Evolutionary conservation across 495 filamentous ascomycete species (phyloP).

Genomic region (Annulohypoxylon bovei): DNA sequence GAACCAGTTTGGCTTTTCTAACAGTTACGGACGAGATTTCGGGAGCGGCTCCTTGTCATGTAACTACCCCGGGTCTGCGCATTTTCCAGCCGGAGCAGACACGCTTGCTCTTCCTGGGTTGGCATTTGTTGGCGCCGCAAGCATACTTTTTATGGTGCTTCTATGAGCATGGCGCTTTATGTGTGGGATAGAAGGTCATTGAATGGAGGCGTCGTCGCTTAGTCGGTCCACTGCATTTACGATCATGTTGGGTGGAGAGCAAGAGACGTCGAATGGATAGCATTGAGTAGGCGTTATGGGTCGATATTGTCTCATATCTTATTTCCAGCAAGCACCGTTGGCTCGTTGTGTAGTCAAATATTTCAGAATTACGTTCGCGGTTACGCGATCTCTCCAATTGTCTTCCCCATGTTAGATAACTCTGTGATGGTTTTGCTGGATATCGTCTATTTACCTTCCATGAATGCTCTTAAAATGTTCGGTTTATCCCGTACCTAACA

Average conservation of each 20-base stretch:
- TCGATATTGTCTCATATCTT: slow-evolving; percentile 21
- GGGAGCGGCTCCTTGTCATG: slow-evolving; percentile 43
- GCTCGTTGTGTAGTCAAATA: slow-evolving; percentile 5
- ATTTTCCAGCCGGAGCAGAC: slow-evolving; percentile 43
- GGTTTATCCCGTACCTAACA: not conserved
- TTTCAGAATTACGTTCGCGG: slow-evolving; percentile 5
- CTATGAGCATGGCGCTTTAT: not conserved
- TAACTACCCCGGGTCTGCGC: slow-evolving; percentile 59
- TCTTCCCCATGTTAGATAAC: slow-evolving; percentile 8
- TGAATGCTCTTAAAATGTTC: not conserved
- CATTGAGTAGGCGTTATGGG: slow-evolving; percentile 35
- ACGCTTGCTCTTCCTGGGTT: slow-evolving; percentile 31
- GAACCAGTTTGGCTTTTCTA: slow-evolving; percentile 59
- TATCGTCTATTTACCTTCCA: slow-evolving; percentile 7
- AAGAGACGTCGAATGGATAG: slow-evolving; percentile 15
- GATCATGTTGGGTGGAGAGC: slow-evolving; percentile 19
- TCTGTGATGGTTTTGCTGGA: not conserved
- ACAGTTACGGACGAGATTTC: slow-evolving; percentile 69
- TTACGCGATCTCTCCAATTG: not conserved
- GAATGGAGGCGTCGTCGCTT: slow-evolving; percentile 16
- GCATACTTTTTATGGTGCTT: slow-evolving; percentile 20
- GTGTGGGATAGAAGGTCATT: slow-evolving; percentile 2
- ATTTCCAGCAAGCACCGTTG: slow-evolving; percentile 8
- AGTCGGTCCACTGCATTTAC: slow-evolving; percentile 6
- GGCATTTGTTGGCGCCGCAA: slow-evolving; percentile 22